Conservation (phyloP, 2,329 filamentous ascomycete species). For the Cercospora zeina region DNA sequence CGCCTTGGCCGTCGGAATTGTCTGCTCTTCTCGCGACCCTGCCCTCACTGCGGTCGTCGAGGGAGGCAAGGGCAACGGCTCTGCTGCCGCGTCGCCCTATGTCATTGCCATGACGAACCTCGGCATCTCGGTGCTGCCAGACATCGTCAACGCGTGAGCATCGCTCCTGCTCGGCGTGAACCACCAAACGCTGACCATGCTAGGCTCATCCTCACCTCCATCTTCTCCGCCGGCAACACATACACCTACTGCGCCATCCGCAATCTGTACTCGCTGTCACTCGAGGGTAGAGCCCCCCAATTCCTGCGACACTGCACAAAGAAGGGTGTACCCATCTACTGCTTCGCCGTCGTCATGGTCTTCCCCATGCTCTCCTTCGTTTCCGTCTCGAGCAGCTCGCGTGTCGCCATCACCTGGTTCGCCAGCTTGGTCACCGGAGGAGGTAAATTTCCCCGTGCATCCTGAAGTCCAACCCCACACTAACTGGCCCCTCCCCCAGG, state of each 20-base stretch:
- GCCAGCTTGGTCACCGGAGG: slow-evolving; percentile 59
- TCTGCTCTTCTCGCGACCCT: slow-evolving; percentile 40
- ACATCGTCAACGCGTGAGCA: slow-evolving; percentile 40
- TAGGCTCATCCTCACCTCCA: slow-evolving; percentile 50
- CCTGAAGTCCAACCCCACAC: neutral
- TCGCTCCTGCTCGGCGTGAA: neutral
- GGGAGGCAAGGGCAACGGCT: slow-evolving; percentile 30
- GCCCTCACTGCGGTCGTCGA: slow-evolving; percentile 32
- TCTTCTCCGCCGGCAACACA: slow-evolving; percentile 59
- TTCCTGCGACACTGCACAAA: slow-evolving; percentile 61
- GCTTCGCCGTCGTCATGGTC: slow-evolving; percentile 52
- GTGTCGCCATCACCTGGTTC: slow-evolving; percentile 44
- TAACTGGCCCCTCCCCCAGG: slow-evolving; percentile 27
- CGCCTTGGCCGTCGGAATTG: slow-evolving; percentile 49
- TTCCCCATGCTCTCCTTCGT: slow-evolving; percentile 43
- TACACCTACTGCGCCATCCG: slow-evolving; percentile 58
- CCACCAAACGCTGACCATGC: neutral
- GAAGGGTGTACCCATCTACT: slow-evolving; percentile 62
- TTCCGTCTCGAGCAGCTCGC: slow-evolving; percentile 37
- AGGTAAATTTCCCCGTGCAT: slow-evolving; percentile 39
- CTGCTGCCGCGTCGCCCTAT: slow-evolving; percentile 41
- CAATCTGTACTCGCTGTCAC: slow-evolving; percentile 54
- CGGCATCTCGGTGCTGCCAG: slow-evolving; percentile 47
- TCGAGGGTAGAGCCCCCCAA: slow-evolving; percentile 55
- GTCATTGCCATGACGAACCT: slow-evolving; percentile 46